These are phyloP conservation scores for Thelephora ganbajun DNA, from an alignment of 768 basidiomycete species.

Conservation along the genomic window DNA sequence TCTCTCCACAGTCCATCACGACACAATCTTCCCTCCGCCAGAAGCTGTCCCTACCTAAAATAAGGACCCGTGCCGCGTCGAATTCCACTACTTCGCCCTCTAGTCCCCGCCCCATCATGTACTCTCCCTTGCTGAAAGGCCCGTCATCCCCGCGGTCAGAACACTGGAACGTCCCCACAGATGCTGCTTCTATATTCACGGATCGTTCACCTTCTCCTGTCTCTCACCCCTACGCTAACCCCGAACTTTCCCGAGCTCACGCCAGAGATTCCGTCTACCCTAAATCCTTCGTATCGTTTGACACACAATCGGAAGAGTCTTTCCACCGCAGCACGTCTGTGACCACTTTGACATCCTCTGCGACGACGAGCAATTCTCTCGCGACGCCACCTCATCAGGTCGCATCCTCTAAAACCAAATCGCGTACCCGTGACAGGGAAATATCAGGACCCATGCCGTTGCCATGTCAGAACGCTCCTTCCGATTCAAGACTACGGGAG, in stretches of 20 bases:
- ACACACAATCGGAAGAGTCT: too few species aligned
- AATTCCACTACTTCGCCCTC: constrained; percentile 8
- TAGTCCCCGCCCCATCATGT: constrained; percentile 5
- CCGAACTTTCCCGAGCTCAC: constrained; percentile 33
- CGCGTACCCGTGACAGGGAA: constrained; percentile 6
- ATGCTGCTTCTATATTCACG: constrained; percentile 14
- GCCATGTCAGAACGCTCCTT: constrained; percentile 1
- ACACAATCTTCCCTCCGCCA: constrained; percentile 22
- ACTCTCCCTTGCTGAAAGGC: constrained; percentile 5
- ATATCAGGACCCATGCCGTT: constrained; percentile 13
- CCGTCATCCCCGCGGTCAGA: constrained; percentile 11
- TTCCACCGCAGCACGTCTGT: constrained; percentile 36
- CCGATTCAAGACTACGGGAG: background rate
- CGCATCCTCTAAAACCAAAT: background rate
- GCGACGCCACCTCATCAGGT: too few species aligned
- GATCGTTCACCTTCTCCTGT: constrained; percentile 23
- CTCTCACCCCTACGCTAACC: constrained; percentile 72
- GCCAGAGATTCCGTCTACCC: too few species aligned
- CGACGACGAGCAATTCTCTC: constrained; percentile 19
- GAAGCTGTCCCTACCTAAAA: constrained; percentile 29
- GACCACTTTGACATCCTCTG: constrained; percentile 28
- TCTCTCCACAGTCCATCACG: constrained; percentile 15
- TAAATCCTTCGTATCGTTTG: too few species aligned
- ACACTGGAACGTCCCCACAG: constrained; percentile 2
- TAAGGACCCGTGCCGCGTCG: constrained; percentile 19